phyloP scores from a whole-genome alignment of 768 basidiomycete genomes.

The Suillus subluteus region DNA sequence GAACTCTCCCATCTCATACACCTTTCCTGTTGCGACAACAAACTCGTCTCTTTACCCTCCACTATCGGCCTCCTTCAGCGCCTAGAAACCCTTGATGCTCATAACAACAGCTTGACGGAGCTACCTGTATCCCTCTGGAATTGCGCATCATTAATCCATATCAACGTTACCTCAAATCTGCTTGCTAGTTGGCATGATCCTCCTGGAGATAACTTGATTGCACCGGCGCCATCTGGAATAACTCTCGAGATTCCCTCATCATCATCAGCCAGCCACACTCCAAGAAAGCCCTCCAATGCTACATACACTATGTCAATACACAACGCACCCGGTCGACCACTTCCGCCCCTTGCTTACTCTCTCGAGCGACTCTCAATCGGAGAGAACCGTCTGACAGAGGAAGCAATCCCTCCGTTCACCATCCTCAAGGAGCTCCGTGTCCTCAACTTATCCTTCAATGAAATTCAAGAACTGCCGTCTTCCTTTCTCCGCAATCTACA shows the following conservation, averaged over 20 bases:
- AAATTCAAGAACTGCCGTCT: constrained; percentile 85
- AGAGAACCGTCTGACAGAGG: constrained; percentile 86
- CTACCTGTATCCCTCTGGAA: constrained; percentile 83
- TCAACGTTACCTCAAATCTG: constrained; percentile 91
- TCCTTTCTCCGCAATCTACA: constrained; percentile 73
- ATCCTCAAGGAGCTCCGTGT: constrained; percentile 77
- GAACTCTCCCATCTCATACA: constrained; percentile 68
- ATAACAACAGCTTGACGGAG: constrained; percentile 86
- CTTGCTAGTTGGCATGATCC: constrained; percentile 75
- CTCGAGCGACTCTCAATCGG: constrained; percentile 84
- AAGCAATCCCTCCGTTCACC: constrained; percentile 73
- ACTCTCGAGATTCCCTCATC: constrained; percentile 24
- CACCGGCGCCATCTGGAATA: constrained; percentile 24
- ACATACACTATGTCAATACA: constrained; percentile 27
- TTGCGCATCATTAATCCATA: constrained; percentile 66
- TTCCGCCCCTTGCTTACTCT: constrained; percentile 67
- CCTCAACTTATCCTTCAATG: constrained; percentile 94
- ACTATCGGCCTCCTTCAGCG: constrained; percentile 77
- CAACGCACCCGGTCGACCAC: constrained; percentile 27
- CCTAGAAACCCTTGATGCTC: constrained; percentile 79
- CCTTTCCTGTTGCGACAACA: constrained; percentile 91
- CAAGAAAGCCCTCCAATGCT: constrained; percentile 40
- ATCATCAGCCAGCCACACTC: constrained; percentile 10
- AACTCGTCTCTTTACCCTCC: constrained; percentile 73
- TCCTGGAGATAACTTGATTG: constrained; percentile 39